Evolutionary conservation across 495 filamentous ascomycete species (phyloP).

Genomic region (Trichoderma orchidacearum): DNA sequence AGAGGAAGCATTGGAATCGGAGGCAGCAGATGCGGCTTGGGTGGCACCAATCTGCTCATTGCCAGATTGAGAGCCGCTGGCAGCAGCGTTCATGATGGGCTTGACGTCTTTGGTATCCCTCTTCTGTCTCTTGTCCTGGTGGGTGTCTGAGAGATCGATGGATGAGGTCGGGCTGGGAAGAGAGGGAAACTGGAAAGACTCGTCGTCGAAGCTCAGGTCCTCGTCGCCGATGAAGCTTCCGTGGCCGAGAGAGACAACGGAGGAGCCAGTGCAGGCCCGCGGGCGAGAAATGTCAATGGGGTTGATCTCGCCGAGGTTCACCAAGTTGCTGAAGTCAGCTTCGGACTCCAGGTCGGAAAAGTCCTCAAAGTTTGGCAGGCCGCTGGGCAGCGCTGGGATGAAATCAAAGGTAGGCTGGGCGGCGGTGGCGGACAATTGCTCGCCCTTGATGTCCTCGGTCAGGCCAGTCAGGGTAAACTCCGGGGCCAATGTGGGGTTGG

Average conservation of each 20-base stretch:
- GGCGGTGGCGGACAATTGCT: slow-evolving; percentile 6
- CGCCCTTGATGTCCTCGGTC: slow-evolving; percentile 44
- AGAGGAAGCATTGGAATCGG: slow-evolving; percentile 10
- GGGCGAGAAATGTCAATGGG: slow-evolving; percentile 56
- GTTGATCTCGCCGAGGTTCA: slow-evolving; percentile 46
- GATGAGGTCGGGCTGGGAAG: slow-evolving; percentile 34
- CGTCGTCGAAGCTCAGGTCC: slow-evolving; percentile 60
- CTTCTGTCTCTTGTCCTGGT: slow-evolving; percentile 53
- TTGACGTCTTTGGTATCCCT: slow-evolving; percentile 19
- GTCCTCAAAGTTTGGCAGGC: slow-evolving; percentile 67
- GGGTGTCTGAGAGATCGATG: slow-evolving; percentile 26
- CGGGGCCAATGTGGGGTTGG: slow-evolving; percentile 35
- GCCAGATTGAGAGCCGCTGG: slow-evolving; percentile 22
- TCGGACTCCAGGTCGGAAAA: slow-evolving; percentile 88
- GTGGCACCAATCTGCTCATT: slow-evolving; percentile 9
- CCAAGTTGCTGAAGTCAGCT: slow-evolving; percentile 72
- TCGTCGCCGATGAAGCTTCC: slow-evolving; percentile 63
- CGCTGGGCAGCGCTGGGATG: slow-evolving; percentile 38
- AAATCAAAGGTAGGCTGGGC: slow-evolving; percentile 33
- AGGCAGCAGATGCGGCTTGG: slow-evolving; percentile 1
- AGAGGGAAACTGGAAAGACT: slow-evolving; percentile 39
- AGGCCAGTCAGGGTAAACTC: slow-evolving; percentile 52
- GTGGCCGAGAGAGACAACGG: slow-evolving; percentile 52
- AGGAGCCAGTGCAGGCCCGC: slow-evolving; percentile 57
- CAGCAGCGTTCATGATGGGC: slow-evolving; percentile 29